Evolutionary conservation across 805 yeast species (phyloP).

Genomic region (Spathaspora arborariae): DNA sequence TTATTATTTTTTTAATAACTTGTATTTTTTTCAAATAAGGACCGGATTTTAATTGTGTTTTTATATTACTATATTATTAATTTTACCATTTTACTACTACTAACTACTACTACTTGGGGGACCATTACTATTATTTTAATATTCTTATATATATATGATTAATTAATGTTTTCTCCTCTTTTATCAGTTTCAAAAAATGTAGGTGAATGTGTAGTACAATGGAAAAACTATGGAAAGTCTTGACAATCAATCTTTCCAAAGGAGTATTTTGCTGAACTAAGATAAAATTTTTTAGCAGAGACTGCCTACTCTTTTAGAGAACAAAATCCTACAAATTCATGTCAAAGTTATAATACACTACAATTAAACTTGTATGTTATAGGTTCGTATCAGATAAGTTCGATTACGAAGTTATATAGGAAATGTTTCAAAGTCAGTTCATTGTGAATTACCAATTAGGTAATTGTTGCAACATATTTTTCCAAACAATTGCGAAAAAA

Average conservation of each 20-base stretch:
- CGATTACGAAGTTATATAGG: neutral
- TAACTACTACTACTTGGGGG: neutral
- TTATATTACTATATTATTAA: no score
- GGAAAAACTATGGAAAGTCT: no score
- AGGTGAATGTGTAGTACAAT: neutral
- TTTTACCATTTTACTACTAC: neutral
- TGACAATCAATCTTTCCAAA: no score
- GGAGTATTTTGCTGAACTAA: no score
- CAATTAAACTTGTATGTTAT: no score
- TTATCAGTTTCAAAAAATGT: neutral
- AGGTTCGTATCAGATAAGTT: neutral
- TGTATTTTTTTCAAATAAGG: neutral
- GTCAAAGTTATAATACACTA: no score
- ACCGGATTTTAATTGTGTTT: no score
- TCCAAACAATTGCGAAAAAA: constrained; percentile 1
- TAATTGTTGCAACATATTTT: neutral
- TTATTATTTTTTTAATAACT: neutral
- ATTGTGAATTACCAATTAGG: neutral
- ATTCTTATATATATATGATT: neutral
- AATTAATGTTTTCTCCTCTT: neutral
- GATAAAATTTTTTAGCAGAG: no score
- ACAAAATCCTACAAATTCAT: no score
- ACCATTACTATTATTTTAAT: neutral
- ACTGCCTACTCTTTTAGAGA: no score
- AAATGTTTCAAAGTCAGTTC: neutral